Percentiles rank a stretch among this genome's conserved stretches.
Conservation (phyloP, 352 stramenopile genomes). For the Globisporangium apiculatum region DNA sequence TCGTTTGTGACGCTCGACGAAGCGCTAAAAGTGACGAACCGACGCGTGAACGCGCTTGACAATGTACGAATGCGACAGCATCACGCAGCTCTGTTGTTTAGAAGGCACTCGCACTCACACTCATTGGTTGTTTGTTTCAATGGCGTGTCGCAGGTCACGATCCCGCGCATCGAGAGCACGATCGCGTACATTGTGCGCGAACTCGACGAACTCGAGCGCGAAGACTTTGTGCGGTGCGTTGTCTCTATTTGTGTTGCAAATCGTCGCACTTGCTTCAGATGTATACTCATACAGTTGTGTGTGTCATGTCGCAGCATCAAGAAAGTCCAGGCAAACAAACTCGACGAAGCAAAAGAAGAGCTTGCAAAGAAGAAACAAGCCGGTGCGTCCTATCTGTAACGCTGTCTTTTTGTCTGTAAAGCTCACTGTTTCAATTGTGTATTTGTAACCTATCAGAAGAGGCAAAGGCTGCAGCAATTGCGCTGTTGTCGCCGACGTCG, state of each 20-base stretch:
- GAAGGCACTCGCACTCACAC: neutral
- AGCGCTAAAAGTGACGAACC: conserved; percentile 97
- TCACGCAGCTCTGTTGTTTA: neutral
- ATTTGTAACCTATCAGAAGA: conserved; percentile 2
- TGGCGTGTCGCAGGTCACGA: conserved; percentile 84
- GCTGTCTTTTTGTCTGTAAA: neutral
- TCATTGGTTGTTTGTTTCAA: neutral
- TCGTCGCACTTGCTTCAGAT: neutral
- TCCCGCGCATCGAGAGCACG: conserved; percentile 96
- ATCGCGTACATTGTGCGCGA: conserved; percentile 97
- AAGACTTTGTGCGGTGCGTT: conserved; percentile 88
- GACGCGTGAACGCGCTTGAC: conserved; percentile 98
- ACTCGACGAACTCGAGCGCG: conserved; percentile 98
- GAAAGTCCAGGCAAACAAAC: conserved; percentile 97
- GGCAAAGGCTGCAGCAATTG: conserved; percentile 10
- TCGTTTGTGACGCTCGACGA: conserved; percentile 99
- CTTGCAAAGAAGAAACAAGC: conserved; percentile 45
- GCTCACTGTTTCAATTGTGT: neutral
- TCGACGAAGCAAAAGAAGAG: conserved; percentile 78
- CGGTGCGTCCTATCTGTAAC: conserved; percentile 17
- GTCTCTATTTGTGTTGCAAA: neutral
- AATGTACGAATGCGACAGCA: conserved; percentile 59
- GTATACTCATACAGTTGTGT: neutral
- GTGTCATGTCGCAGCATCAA: conserved; percentile 81
- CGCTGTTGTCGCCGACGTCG: conserved; percentile 11